Percentiles rank a stretch among this genome's conserved stretches.
Conservation (phyloP, 345 rosid species). For the Gossypium longicalyx region DNA sequence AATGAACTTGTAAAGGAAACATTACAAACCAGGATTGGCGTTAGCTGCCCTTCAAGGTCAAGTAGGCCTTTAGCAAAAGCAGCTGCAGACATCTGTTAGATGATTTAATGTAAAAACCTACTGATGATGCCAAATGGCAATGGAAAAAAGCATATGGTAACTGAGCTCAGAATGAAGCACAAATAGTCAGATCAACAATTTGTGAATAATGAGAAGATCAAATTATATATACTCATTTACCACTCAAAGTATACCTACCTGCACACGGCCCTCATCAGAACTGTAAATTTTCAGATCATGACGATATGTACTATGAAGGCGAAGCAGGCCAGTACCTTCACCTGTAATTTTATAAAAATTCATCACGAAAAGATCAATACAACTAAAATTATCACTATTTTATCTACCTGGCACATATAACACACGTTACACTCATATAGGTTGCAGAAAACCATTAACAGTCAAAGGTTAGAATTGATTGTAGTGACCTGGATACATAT, state of each 20-base stretch:
- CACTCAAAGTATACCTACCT: slow-evolving; percentile 63
- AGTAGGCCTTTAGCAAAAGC: slow-evolving; percentile 99
- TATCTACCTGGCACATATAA: not conserved
- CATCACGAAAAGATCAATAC: not conserved
- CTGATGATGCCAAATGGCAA: slow-evolving; percentile 7
- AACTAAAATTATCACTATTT: slow-evolving; percentile 6
- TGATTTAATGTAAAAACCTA: slow-evolving; percentile 8
- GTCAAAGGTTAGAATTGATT: slow-evolving; percentile 5
- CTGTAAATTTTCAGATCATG: slow-evolving; percentile 99
- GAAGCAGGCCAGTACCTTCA: slow-evolving; percentile 97
- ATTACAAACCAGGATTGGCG: slow-evolving; percentile 87
- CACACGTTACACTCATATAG: not conserved
- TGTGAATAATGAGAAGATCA: not conserved
- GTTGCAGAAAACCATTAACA: slow-evolving; percentile 3
- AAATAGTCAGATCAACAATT: slow-evolving; percentile 7
- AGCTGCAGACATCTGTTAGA: slow-evolving; percentile 96
- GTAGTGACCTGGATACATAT: slow-evolving; percentile 94
- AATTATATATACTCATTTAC: not conserved
- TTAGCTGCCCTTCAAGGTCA: slow-evolving; percentile 96
- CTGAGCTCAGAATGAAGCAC: slow-evolving; percentile 4
- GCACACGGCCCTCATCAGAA: slow-evolving; percentile 99
- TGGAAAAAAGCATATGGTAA: not conserved
- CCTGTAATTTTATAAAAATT: slow-evolving; percentile 46
- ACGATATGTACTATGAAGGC: slow-evolving; percentile 97
- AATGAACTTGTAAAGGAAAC: slow-evolving; percentile 15